phyloP scores from a whole-genome alignment of 805 yeast species.

The Jamesozyma jinghongensis region DNA sequence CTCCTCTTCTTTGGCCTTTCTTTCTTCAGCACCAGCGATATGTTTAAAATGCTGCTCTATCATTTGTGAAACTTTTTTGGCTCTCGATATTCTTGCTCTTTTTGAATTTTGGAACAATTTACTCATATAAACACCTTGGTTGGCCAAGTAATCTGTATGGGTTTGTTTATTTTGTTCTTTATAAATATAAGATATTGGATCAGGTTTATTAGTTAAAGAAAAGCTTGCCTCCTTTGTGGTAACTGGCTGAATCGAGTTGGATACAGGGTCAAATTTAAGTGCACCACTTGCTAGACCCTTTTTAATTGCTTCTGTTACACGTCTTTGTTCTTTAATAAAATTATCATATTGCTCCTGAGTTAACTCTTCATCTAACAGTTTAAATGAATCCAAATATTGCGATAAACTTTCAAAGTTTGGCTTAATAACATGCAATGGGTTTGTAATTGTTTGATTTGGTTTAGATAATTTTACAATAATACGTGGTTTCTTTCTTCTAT shows the following conservation, averaged over 20 bases:
- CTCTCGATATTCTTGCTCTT: slow-evolving; percentile 53
- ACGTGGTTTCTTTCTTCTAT: slow-evolving; percentile 10
- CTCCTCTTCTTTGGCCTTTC: slow-evolving; percentile 66
- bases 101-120: slow-evolving; percentile 59
- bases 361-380: slow-evolving; percentile 53
- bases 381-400: slow-evolving; percentile 45
- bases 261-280: slow-evolving; percentile 36
- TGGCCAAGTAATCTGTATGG: slow-evolving; percentile 62
- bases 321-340: slow-evolving; percentile 46
- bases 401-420: slow-evolving; percentile 38
- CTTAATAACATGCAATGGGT: slow-evolving; percentile 47
- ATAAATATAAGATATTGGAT: slow-evolving; percentile 36
- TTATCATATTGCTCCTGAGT: slow-evolving; percentile 49
- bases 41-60: slow-evolving; percentile 81
- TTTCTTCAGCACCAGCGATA: slow-evolving; percentile 80
- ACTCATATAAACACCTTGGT: slow-evolving; percentile 67
- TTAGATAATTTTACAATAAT: slow-evolving; percentile 30
- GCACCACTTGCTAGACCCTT: slow-evolving; percentile 39
- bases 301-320: slow-evolving; percentile 36
- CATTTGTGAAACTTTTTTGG: slow-evolving; percentile 69
- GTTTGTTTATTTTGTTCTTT: slow-evolving; percentile 37
- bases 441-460: slow-evolving; percentile 44
- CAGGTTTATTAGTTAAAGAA: slow-evolving; percentile 35
- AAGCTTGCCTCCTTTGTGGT: slow-evolving; percentile 35
- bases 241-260: slow-evolving; percentile 33